A percentile compares a stretch with the other conserved stretches of the same genome.
Conservation (phyloP, 805 yeast species). For the Millerozyma miso region DNA sequence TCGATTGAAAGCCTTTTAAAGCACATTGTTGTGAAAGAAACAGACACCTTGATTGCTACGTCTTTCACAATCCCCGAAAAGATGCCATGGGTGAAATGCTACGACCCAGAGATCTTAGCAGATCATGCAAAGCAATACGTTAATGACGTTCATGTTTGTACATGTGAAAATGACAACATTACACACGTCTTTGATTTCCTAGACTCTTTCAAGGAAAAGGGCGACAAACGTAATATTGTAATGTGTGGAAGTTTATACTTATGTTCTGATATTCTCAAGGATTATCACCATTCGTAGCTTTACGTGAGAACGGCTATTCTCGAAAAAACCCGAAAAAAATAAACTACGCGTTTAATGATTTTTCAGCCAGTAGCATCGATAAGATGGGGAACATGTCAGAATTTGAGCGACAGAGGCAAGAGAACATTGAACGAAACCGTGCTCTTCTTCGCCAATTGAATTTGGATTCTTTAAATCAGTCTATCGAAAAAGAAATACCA, state of each 20-base stretch:
- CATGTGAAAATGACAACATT: conserved; percentile 8
- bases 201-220: conserved; percentile 7
- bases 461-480: conserved; percentile 52
- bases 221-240: conserved; percentile 28
- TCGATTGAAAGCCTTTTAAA: conserved; percentile 47
- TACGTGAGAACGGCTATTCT: neutral
- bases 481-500: conserved; percentile 47
- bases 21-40: conserved; percentile 39
- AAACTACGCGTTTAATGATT: neutral
- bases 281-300: neutral
- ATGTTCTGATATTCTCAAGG: conserved; percentile 19
- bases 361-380: neutral
- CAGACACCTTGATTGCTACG: conserved; percentile 60
- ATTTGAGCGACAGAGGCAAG: conserved; percentile 67
- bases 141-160: conserved; percentile 16
- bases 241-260: conserved; percentile 41
- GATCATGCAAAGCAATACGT: conserved; percentile 15
- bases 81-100: conserved; percentile 89
- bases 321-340: neutral
- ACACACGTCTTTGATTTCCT: conserved; percentile 11
- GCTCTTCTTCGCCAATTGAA: conserved; percentile 69
- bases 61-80: conserved; percentile 69
- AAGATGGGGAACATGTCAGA: conserved; percentile 43
- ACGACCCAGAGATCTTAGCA: conserved; percentile 10
- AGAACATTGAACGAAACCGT: conserved; percentile 79